phyloP scores from a whole-genome alignment of 2,329 filamentous ascomycete species.

The Thielaviopsis euricoi region DNA sequence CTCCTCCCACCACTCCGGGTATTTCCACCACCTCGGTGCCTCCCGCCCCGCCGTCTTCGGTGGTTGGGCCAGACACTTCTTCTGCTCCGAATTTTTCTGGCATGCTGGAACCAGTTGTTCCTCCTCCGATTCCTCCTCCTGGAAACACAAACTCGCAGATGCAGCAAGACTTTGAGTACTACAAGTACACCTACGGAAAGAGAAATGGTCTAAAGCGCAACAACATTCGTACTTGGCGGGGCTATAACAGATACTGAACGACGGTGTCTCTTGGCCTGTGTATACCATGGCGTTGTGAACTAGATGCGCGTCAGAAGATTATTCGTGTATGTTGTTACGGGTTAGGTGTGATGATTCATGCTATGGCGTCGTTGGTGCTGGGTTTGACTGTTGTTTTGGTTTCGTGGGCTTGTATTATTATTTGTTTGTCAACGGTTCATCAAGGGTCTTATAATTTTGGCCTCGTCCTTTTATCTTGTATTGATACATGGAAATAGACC shows the following conservation, averaged over 20 bases:
- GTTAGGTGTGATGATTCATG: not conserved
- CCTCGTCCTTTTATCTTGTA: no score
- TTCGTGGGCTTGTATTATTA: no score
- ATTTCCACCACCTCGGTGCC: not conserved
- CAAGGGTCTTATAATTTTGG: no score
- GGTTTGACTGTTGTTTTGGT: no score
- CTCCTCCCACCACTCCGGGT: not conserved
- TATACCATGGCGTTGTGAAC: not conserved
- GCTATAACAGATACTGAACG: not conserved
- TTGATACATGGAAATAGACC: no score
- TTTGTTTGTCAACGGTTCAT: no score
- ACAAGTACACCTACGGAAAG: constrained; percentile 10
- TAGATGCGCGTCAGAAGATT: not conserved
- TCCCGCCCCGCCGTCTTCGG: not conserved
- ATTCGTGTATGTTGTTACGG: not conserved
- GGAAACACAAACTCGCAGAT: constrained; percentile 8
- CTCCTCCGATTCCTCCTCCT: constrained; percentile 8
- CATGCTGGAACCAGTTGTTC: not conserved
- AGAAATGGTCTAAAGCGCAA: not conserved
- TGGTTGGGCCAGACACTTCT: not conserved
- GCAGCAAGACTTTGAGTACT: constrained; percentile 11
- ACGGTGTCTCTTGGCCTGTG: not conserved
- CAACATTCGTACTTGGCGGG: not conserved
- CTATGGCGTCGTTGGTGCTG: no score
- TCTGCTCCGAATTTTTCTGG: not conserved